These are phyloP conservation scores for Porphyra umbilicalis DNA, from an alignment of 31 red algal species.

Conservation along the genomic window DNA sequence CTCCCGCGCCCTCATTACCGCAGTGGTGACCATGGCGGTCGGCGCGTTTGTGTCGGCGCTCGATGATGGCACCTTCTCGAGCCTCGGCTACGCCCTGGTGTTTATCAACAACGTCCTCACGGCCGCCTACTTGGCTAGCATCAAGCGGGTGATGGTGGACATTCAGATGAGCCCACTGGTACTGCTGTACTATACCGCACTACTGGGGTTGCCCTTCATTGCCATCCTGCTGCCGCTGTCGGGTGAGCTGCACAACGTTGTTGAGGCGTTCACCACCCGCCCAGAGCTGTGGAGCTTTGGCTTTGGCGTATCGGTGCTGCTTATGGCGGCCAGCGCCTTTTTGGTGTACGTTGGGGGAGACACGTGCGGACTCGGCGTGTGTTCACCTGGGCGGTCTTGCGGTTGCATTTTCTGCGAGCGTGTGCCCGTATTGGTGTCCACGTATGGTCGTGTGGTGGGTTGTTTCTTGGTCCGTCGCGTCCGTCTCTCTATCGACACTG, in stretches of 20 bases:
- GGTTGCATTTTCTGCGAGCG: no score
- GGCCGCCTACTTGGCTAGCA: constrained; percentile 62
- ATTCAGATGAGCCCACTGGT: constrained; percentile 44
- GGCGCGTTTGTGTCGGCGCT: constrained; percentile 79
- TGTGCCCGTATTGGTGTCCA: no score
- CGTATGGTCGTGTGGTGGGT: no score
- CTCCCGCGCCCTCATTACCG: constrained; percentile 17
- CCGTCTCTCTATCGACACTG: no score
- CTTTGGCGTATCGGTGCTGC: constrained; percentile 55
- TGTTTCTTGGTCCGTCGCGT: no score
- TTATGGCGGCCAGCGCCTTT: constrained; percentile 67
- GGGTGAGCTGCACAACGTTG: constrained; percentile 24
- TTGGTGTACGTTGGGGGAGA: constrained; percentile 14
- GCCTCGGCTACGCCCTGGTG: constrained; percentile 64
- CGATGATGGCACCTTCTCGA: constrained; percentile 65
- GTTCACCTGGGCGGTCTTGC: no score
- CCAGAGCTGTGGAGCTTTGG: constrained; percentile 31
- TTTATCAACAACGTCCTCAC: constrained; percentile 85
- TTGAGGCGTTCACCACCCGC: constrained; percentile 15
- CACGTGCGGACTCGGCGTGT: neutral
- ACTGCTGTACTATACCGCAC: constrained; percentile 65
- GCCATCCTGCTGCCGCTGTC: constrained; percentile 29
- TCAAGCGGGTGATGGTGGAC: constrained; percentile 67
- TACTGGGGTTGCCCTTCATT: constrained; percentile 51
- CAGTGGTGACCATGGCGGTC: constrained; percentile 62